These are phyloP conservation scores for Blumeriella jaapii DNA, from an alignment of 2,329 filamentous ascomycete species.

Conservation along the genomic window DNA sequence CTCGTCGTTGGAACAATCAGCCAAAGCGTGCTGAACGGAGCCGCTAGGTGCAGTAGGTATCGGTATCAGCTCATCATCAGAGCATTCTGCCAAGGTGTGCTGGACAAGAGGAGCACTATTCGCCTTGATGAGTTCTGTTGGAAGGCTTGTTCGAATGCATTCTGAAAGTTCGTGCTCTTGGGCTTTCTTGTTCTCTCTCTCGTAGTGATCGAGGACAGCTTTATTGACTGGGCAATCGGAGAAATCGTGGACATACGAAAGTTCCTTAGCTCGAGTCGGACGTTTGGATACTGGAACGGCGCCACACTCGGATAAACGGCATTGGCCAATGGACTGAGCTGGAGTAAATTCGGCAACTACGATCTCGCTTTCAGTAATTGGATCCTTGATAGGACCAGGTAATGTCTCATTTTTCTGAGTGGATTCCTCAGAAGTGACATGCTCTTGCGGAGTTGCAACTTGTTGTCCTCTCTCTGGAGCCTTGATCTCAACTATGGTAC, in stretches of 20 bases:
- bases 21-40: conserved; percentile 1
- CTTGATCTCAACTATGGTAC: not conserved
- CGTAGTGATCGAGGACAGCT: conserved; percentile 18
- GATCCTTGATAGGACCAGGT: not conserved
- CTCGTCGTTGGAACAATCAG: conserved; percentile 2
- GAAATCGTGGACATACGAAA: conserved; percentile 22
- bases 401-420: not conserved
- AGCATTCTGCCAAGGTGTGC: conserved; percentile 5
- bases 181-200: conserved; percentile 13
- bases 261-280: conserved; percentile 6
- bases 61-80: not conserved
- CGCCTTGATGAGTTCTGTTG: not conserved
- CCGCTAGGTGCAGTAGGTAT: not conserved
- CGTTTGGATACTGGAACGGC: not conserved
- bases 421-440: not conserved
- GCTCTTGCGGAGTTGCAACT: conserved; percentile 1
- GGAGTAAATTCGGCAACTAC: not conserved
- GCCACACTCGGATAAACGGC: conserved; percentile 1
- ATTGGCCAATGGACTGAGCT: not conserved
- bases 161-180: conserved; percentile 4
- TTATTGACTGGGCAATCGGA: conserved; percentile 18
- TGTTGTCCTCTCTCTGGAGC: not conserved
- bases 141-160: conserved; percentile 1
- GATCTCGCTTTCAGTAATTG: conserved; percentile 3
- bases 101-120: not conserved